Base-by-base conservation (phyloP, 352 stramenopile genomes). In the Pythium guiyangense region DNA sequence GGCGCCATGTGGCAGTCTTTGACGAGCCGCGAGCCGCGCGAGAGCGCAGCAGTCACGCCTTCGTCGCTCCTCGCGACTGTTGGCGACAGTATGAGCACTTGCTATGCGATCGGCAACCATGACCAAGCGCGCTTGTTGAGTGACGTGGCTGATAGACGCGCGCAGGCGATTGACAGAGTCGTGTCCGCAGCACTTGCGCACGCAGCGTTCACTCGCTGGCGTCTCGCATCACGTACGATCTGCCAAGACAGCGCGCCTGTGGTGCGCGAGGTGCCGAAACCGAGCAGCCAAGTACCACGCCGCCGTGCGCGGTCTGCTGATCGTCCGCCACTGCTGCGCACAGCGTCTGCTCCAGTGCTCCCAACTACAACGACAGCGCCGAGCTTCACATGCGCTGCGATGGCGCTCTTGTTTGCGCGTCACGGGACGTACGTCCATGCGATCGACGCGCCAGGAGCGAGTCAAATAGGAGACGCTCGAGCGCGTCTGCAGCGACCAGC, bases 341-440 rank as follows among this genome's bases (percentile, higher is more conserved):
- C 18, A 8, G 14, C 39, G 6, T 44, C 39, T 8, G 12, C 39
- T 20, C 18, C 39, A 14, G 20, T 31, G 49, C 12, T 29, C 12
- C 26, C 37, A 3, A 6, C 47, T 26, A 17, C 49, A 18, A 29
- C 34, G 5, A 12, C n/a, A 12, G 25, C 26, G 14, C 42, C 63
- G 0, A 84, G 64, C 52, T 84, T 84, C 47, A 61, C 69, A 6
- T 77, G 67, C 27, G 64, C 64, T 5, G 71, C 74, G 15, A 77
- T 81, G 69, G 54, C 71, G 42, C 48, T 84, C 26, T 64, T 76
- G 57, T 57, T 74, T 47, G 57, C 42, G 12, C 54, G 42, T 3
- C 65, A 64, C 15, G 58, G 58, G 15, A 39, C 49, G 35, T 68
- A 71, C 43, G 58, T 51, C 9, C 65, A 59, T 37, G 34, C 59